Evolutionary conservation across 2,329 filamentous ascomycete species (phyloP).

Genomic region (Alternaria sp.): DNA sequence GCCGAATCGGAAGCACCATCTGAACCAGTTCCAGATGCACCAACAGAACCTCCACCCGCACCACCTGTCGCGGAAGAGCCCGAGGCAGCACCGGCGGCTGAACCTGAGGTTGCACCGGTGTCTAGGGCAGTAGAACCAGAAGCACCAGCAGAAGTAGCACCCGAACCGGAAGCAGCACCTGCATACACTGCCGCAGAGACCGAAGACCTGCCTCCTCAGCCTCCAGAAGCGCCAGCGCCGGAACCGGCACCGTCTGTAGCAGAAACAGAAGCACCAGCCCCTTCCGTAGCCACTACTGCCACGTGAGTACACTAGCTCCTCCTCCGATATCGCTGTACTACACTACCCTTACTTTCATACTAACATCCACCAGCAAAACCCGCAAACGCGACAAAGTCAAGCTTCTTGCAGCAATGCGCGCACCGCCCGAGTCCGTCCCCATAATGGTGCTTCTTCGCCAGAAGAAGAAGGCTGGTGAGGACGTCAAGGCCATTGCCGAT

Average conservation of each 20-base stretch:
- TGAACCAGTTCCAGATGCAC: conserved; percentile 2
- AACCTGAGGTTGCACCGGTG: neutral
- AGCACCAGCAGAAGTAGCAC: neutral
- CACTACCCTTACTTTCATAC: neutral
- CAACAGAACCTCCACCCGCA: neutral
- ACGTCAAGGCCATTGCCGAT: conserved; percentile 27
- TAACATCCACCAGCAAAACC: conserved; percentile 1
- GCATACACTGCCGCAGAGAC: neutral
- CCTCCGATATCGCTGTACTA: neutral
- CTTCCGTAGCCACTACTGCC: conserved; percentile 6
- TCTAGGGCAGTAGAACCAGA: neutral
- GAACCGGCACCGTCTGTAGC: neutral
- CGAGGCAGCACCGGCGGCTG: neutral
- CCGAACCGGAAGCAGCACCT: conserved; percentile 6
- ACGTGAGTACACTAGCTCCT: neutral
- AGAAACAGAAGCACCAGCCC: neutral
- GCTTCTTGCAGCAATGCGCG: conserved; percentile 3
- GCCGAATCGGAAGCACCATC: neutral
- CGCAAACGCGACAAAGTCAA: conserved; percentile 16
- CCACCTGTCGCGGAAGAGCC: neutral
- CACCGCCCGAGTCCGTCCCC: conserved; percentile 13
- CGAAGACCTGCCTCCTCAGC: neutral
- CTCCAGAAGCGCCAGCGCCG: neutral
- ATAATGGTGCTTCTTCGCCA: conserved; percentile 25
- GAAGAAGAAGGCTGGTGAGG: conserved; percentile 31